These are phyloP conservation scores for Trypethelium eluteriae DNA, from an alignment of 495 filamentous ascomycete species.

Conservation along the genomic window DNA sequence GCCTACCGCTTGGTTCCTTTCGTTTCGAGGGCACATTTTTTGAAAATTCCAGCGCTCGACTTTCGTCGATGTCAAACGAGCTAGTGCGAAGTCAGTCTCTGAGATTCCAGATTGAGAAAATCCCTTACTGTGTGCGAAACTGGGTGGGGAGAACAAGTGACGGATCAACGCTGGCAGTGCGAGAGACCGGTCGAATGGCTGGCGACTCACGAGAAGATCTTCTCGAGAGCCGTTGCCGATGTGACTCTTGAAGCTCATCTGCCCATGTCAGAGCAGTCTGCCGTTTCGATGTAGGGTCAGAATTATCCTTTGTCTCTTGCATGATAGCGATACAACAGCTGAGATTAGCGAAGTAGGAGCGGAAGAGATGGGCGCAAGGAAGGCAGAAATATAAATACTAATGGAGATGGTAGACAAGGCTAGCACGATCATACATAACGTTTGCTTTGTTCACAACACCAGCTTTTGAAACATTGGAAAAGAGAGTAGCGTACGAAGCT, in stretches of 20 bases:
- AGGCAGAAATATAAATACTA: not conserved
- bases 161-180: not conserved
- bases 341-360: not conserved
- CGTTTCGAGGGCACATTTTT: not conserved
- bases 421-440: no score
- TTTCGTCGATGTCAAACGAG: constrained; percentile 6
- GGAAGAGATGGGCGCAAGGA: not conserved
- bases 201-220: not conserved
- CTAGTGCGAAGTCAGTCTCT: not conserved
- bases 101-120: not conserved
- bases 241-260: not conserved
- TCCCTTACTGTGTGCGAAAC: not conserved
- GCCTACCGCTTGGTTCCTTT: not conserved
- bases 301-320: not conserved
- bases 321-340: not conserved
- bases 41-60: not conserved
- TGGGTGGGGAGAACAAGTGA: not conserved
- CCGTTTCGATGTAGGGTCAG: not conserved
- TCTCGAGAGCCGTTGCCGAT: not conserved
- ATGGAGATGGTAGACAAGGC: not conserved
- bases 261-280: not conserved
- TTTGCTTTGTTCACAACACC: no score
- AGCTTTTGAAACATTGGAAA: no score
- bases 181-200: not conserved
- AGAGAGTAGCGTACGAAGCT: no score